Conservation (phyloP, 108 stramenopile species). For the Cylindrotheca closterium region DNA sequence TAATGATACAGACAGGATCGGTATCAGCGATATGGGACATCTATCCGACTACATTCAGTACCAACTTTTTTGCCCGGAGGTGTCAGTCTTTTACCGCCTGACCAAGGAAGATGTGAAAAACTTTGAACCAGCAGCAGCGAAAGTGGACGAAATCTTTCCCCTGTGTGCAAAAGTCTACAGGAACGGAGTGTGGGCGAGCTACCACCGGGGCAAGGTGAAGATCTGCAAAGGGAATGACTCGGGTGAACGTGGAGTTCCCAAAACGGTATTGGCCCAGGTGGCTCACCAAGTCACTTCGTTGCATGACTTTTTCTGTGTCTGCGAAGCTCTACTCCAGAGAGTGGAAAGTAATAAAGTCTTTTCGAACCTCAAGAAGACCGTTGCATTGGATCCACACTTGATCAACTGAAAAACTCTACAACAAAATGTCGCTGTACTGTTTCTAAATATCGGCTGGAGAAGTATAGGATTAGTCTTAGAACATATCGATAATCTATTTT, state of each 20-base stretch:
- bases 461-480: too few relatives aligned
- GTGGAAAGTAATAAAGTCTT: neutral
- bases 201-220: constrained; percentile 1
- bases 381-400: neutral
- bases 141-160: neutral
- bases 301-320: constrained; percentile 8
- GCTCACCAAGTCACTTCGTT: neutral
- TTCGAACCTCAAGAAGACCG: neutral
- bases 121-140: neutral
- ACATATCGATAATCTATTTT: too few relatives aligned
- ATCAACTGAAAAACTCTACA: neutral
- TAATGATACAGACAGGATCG: neutral
- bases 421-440: too few relatives aligned
- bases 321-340: neutral
- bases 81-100: neutral
- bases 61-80: neutral
- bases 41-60: constrained; percentile 4
- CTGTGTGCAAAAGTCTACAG: constrained; percentile 5
- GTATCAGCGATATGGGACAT: neutral
- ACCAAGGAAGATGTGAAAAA: constrained; percentile 3
- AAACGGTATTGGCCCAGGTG: neutral
- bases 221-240: constrained; percentile 1
- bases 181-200: constrained; percentile 4
- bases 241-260: constrained; percentile 6
- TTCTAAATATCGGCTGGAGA: too few relatives aligned